phyloP scores from a whole-genome alignment of 148 eudicot genomes.

The Rhododendron griersonianum region DNA sequence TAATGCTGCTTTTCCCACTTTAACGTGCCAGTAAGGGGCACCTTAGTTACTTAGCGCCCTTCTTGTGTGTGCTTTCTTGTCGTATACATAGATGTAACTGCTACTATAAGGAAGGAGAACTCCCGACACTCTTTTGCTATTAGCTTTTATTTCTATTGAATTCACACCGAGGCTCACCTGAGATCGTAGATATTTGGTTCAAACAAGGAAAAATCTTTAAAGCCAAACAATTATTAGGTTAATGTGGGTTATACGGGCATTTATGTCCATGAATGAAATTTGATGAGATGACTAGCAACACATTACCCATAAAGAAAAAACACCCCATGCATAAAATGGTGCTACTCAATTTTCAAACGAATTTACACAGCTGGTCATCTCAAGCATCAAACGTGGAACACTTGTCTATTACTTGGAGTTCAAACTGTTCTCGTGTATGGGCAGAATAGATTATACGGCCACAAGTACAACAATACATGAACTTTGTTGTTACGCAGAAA shows the following conservation, averaged over 20 bases:
- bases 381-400: conserved; percentile 6
- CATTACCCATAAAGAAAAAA: neutral
- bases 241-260: neutral
- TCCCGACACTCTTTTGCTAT: neutral
- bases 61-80: neutral
- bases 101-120: neutral
- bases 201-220: neutral
- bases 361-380: neutral
- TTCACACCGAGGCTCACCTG: neutral
- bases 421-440: neutral
- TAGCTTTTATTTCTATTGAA: neutral
- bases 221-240: neutral
- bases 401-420: neutral
- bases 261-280: neutral
- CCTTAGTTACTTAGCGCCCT: neutral
- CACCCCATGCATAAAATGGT: neutral
- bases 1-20: neutral
- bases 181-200: neutral
- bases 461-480: neutral
- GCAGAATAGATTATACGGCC: neutral
- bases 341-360: neutral
- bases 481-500: neutral
- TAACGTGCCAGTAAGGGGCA: neutral
- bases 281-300: neutral
- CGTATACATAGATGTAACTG: neutral